Evolutionary conservation across 495 filamentous ascomycete genomes (phyloP).

Genomic region (Aspergillus ellipticus): DNA sequence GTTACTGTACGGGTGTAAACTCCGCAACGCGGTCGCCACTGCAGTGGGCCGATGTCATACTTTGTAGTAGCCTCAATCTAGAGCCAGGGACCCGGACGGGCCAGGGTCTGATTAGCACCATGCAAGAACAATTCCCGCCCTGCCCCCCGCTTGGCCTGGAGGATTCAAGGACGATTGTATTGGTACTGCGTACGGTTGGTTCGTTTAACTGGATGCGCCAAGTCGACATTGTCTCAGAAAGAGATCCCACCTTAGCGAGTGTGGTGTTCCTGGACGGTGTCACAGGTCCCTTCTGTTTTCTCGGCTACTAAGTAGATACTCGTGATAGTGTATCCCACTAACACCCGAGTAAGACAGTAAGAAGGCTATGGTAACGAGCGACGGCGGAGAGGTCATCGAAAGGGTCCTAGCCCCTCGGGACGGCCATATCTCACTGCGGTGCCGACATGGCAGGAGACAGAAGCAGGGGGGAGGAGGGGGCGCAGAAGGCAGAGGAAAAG

Average conservation of each 20-base stretch:
- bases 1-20: not conserved
- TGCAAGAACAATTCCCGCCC: not conserved
- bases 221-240: slow-evolving; percentile 1
- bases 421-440: not conserved
- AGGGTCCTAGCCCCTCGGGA: not conserved
- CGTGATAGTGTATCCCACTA: not conserved
- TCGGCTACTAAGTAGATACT: too few relatives aligned
- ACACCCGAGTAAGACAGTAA: not conserved
- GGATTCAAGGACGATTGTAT: not conserved
- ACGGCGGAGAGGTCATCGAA: not conserved
- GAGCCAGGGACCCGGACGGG: not conserved
- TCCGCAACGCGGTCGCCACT: not conserved
- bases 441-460: not conserved
- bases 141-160: not conserved
- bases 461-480: not conserved
- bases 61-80: not conserved
- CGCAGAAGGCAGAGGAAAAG: not conserved
- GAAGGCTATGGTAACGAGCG: not conserved
- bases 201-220: not conserved
- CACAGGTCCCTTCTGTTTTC: not conserved
- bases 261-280: not conserved
- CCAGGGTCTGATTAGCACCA: not conserved
- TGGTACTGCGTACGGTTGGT: not conserved
- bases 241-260: not conserved
- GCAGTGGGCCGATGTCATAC: not conserved